A percentile compares a stretch with the other conserved stretches of the same genome.
Conservation (phyloP, 371 early-diverging fungal species). For the Chytridium lagenaria region DNA sequence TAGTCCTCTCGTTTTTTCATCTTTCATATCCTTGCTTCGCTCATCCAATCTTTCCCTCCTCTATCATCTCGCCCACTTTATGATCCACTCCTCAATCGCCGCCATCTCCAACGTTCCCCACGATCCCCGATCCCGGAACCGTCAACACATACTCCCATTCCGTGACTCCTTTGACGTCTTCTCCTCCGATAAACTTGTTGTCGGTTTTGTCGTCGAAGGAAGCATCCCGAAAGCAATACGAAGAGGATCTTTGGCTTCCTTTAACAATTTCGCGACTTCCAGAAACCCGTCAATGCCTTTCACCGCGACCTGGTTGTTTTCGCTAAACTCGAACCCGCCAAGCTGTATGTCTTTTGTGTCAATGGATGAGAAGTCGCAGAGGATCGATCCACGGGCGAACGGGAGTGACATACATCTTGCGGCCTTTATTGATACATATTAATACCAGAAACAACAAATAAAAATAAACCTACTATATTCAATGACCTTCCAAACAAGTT, state of each 20-base stretch:
- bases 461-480: slow-evolving; percentile 12
- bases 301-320: background rate
- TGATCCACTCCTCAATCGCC: background rate
- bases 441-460: background rate
- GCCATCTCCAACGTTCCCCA: background rate
- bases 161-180: no score
- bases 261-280: background rate
- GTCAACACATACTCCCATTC: no score
- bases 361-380: slow-evolving; percentile 5
- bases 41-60: no score
- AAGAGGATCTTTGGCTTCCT: background rate
- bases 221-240: background rate
- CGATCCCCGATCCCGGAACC: background rate
- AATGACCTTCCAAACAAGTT: slow-evolving; percentile 13
- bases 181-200: background rate
- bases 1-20: background rate
- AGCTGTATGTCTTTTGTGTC: background rate
- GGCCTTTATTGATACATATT: background rate
- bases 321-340: background rate
- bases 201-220: background rate
- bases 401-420: slow-evolving; percentile 20
- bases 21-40: no score
- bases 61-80: background rate
- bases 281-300: background rate
- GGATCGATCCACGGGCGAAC: background rate